Evolutionary conservation across 441 rosid species (phyloP).

Genomic region (Adansonia madagascariensis): DNA sequence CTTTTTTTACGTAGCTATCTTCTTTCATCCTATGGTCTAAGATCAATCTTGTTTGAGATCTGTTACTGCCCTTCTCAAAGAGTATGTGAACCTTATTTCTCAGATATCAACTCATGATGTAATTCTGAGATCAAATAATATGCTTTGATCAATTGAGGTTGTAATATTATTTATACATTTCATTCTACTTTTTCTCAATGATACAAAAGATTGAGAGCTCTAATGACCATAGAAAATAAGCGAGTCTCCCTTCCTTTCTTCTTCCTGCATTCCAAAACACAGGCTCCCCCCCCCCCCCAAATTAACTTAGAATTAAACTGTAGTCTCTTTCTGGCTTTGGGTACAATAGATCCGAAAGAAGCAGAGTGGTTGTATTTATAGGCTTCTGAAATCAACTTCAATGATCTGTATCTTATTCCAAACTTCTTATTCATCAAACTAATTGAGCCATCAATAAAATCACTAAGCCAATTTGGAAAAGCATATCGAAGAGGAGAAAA

Average conservation of each 20-base stretch:
- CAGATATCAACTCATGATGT: too few relatives aligned
- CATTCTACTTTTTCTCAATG: background rate
- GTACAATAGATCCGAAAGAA: background rate
- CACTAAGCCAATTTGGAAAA: background rate
- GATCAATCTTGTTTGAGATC: too few relatives aligned
- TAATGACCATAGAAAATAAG: background rate
- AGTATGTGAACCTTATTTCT: too few relatives aligned
- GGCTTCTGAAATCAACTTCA: background rate
- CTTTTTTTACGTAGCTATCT: background rate
- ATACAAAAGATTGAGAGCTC: background rate
- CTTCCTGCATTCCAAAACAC: background rate
- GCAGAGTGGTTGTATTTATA: background rate
- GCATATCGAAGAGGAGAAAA: background rate
- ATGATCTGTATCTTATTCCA: background rate
- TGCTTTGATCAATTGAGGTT: background rate
- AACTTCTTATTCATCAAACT: background rate
- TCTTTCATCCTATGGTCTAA: background rate
- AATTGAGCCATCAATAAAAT: background rate
- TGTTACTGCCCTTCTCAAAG: too few relatives aligned
- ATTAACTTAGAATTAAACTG: too few relatives aligned
- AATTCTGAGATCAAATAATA: background rate
- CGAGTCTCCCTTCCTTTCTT: background rate
- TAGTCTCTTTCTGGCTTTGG: background rate
- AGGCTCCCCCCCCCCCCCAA: background rate
- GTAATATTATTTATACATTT: background rate